Conservation (phyloP, 371 early-diverging fungal genomes). For the Mortierella sp. region DNA sequence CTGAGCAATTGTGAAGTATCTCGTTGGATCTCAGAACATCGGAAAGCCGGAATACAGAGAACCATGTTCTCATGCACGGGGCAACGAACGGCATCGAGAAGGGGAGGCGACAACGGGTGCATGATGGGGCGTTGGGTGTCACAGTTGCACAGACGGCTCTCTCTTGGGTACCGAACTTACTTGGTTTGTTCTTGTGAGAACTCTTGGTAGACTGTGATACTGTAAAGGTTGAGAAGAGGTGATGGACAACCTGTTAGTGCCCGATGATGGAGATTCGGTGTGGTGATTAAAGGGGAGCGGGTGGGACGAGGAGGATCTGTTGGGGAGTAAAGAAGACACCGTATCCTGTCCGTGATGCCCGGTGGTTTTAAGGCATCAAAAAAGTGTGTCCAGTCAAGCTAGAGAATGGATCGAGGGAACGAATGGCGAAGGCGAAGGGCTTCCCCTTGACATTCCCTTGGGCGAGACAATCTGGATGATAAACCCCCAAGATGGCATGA, state of each 20-base stretch:
- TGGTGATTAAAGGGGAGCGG: conserved; percentile 9
- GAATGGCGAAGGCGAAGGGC: not conserved
- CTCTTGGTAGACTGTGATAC: no score
- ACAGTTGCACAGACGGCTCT: not conserved
- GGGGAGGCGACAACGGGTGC: not conserved
- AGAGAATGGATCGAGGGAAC: not conserved
- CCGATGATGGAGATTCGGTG: conserved; percentile 10
- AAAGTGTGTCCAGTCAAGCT: conserved; percentile 1
- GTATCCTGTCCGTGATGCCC: not conserved
- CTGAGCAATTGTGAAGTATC: no score
- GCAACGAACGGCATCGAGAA: conserved; percentile 1
- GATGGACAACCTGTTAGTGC: not conserved
- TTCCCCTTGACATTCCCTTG: not conserved
- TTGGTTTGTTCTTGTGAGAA: no score
- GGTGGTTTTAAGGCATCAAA: conserved; percentile 3
- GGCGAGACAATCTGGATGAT: not conserved
- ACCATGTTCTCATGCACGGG: not conserved
- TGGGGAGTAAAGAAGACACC: not conserved
- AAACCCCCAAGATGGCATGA: conserved; percentile 8
- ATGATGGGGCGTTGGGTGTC: not conserved
- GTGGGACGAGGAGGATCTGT: not conserved
- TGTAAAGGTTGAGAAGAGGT: not conserved
- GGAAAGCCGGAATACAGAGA: conserved; percentile 2
- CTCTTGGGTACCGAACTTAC: no score
- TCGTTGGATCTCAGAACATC: no score